Evolutionary conservation across 768 basidiomycete genomes (phyloP).

Genomic region (Phylloporus sp.): DNA sequence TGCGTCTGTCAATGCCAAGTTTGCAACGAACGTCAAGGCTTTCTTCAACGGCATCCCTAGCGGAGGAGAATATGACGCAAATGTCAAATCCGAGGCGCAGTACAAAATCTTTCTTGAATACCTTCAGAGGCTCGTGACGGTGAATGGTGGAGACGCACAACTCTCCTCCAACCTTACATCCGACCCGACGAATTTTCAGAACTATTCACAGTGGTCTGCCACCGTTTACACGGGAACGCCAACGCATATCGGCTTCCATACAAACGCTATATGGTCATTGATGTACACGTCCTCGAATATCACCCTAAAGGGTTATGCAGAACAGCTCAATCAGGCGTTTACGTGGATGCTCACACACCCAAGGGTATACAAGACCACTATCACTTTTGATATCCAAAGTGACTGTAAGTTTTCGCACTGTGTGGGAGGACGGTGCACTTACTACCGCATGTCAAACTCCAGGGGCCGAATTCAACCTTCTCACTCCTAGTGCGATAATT

Average conservation of each 20-base stretch:
- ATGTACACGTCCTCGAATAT: background rate
- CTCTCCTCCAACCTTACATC: background rate
- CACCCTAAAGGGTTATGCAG: background rate
- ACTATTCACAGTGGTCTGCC: background rate
- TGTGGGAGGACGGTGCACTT: background rate
- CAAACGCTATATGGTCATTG: conserved; percentile 1
- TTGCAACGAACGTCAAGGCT: conserved; percentile 1
- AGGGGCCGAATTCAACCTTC: conserved; percentile 7
- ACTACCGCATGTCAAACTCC: background rate
- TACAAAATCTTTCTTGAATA: conserved; percentile 4
- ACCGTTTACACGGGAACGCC: background rate
- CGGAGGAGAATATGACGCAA: conserved; percentile 1
- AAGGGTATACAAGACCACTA: background rate
- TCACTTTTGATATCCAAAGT: conserved; percentile 6
- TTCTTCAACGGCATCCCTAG: conserved; percentile 2
- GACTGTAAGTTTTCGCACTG: background rate
- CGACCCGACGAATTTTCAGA: background rate
- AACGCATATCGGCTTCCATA: conserved; percentile 1
- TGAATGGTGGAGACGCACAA: background rate
- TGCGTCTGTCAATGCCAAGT: background rate
- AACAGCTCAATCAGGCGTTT: background rate
- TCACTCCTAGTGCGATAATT: background rate
- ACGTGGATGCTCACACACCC: conserved; percentile 4
- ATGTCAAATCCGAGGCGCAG: conserved; percentile 4
- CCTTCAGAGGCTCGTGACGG: conserved; percentile 4